Base-by-base conservation (phyloP, 2,329 filamentous ascomycete genomes). In the Phaeosphaeriaceae sp. region DNA sequence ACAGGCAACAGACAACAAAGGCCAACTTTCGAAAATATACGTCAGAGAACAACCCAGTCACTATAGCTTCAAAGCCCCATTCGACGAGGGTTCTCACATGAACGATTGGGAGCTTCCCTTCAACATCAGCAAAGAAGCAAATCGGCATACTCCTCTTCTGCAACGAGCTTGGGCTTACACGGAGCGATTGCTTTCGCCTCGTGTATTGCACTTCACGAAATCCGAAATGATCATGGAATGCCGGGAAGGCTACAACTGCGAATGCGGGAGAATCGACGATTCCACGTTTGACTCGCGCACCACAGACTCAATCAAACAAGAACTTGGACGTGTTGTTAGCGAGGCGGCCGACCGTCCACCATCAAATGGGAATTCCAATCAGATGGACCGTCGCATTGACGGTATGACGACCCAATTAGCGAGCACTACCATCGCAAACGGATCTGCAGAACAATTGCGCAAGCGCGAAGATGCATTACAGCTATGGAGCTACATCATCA, bases 201-300 rank as follows among this genome's bases (percentile, higher is more conserved):
- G 74, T 6, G 67, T 76, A 13, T 57, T 77, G 2, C 73, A 77
- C 49, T 75, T 77, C 47, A 75, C 73, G 7, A 69, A 68, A 48
- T 75, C 68, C 52, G 74, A 77, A 46, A 73, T 77, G 72, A 73
- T 77, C 40, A 53, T 77, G 13, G 74, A 77, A 60, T 80, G 78
- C 28, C 66, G 73, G 40, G 68, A 76, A 63, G 71, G 67, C 24
- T 73, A 75, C 51, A 72, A 74, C 48, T 77, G 75, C 59, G 75
- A 77, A 59, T 77, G 75, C 50, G 73, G 71, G 26, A 65, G 74
- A 11, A 75, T 77, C 22, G 65, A 69, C n/a, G 64, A 77, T 44
- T 52, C 59, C 9, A 64, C 56, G 0, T 76, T 69, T 52, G 74
- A 77, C 50, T 69, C 73, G 9, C 66, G 75, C 24, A 66, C 71